Evolutionary conservation across 2,329 filamentous ascomycete genomes (phyloP), one percentile per base, ranked within the genome.

Genomic region (Aspergillus floridensis): DNA sequence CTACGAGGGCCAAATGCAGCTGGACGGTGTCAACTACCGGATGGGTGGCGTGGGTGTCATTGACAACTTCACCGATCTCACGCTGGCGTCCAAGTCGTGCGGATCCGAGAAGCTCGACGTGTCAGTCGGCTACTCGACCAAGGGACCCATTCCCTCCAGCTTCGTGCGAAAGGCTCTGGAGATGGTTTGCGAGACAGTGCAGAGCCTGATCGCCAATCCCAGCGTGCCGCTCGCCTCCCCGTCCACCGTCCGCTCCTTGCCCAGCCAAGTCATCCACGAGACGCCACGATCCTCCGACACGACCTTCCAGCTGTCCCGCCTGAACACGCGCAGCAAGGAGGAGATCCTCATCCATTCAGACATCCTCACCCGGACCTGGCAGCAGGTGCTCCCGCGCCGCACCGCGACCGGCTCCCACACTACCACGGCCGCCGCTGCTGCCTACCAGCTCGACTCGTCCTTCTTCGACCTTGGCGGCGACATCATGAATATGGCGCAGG

Each of bases 391-490:
- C 14, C 53, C 68, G 10, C 63, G 69, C 14, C 56, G 65, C 10
- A 67, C 63, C 8, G 16, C 38, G 38, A 2, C 14, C 38, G 16
- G 38, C 38, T 35, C 32, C 26, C 26, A 29, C 32, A 46, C 67
- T 65, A 47, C 55, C 49, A 58, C 68, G 21, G 22, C 22, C 2
- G 35, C 67, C 65, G 48, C 55, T 49, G 57, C 69, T 1, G 29
- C 68, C 2, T 71, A 74, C 67, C 74, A 76, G 44, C 70, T 76
- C 16, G 73, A 77, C 46, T 74, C 74, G 0, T 77, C 74, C 2
- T 78, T 79, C 67, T 78, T 77, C 57, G 72, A 75, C 3, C 70
- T 77, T 3, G 76, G 76, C 4, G 76, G 76, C 8, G 76, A 78
- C 48, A 69, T 79, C 31, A 73, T 78, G 63, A 72, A 72, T 21